Evolutionary conservation across 2,329 filamentous ascomycete genomes (phyloP).

Genomic region (Aspergillus ibericus): DNA sequence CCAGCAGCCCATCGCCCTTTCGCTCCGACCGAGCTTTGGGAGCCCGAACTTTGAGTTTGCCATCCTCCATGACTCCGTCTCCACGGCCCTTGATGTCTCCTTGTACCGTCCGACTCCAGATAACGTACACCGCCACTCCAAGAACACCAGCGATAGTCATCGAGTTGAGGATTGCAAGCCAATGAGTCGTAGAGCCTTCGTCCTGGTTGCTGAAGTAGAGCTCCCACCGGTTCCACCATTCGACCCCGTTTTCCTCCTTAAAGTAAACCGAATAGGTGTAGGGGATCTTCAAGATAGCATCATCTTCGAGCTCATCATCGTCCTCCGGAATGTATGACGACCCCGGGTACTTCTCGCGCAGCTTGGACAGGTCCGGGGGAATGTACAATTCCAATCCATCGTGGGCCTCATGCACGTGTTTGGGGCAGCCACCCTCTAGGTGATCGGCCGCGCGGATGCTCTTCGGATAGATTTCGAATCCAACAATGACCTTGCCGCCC

Average conservation of each 20-base stretch:
- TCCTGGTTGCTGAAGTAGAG: slow-evolving; percentile 87
- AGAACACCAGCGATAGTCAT: slow-evolving; percentile 78
- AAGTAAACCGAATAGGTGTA: slow-evolving; percentile 92
- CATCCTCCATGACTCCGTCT: slow-evolving; percentile 66
- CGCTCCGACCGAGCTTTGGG: slow-evolving; percentile 54
- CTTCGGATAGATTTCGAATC: slow-evolving; percentile 88
- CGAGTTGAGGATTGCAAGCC: slow-evolving; percentile 85
- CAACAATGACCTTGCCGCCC: slow-evolving; percentile 78
- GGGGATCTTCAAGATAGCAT: slow-evolving; percentile 68
- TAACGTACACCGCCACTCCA: slow-evolving; percentile 76
- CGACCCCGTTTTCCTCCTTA: slow-evolving; percentile 74
- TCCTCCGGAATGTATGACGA: slow-evolving; percentile 61
- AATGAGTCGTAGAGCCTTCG: slow-evolving; percentile 78
- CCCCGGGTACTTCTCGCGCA: slow-evolving; percentile 56
- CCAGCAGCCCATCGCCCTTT: slow-evolving; percentile 57
- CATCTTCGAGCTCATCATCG: slow-evolving; percentile 61
- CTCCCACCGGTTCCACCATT: slow-evolving; percentile 85
- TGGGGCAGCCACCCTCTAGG: slow-evolving; percentile 65
- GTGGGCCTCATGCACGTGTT: slow-evolving; percentile 62
- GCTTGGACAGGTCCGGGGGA: slow-evolving; percentile 60
- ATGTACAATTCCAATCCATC: slow-evolving; percentile 69
- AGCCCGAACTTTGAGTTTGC: slow-evolving; percentile 54
- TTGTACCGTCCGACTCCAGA: slow-evolving; percentile 74
- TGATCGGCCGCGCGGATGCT: slow-evolving; percentile 68
- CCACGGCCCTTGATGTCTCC: slow-evolving; percentile 75